Base-by-base conservation (phyloP, 495 filamentous ascomycete genomes). In the Penicillium canescens region DNA sequence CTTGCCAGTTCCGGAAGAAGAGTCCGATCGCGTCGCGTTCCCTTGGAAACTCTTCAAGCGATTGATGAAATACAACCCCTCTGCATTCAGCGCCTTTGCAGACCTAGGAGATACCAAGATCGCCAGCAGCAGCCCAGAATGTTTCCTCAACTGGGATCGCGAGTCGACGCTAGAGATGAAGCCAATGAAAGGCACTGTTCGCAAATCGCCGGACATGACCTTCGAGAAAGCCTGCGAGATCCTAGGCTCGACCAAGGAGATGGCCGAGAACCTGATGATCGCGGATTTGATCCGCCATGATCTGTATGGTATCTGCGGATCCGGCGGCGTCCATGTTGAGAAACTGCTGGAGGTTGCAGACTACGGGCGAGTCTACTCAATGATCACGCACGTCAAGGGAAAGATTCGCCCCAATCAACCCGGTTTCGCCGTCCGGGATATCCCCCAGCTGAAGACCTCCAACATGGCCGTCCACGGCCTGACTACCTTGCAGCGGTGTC, bases 251-350 rank as follows among this genome's bases (percentile, higher is more conserved):
- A 85, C 86, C 11, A 98, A 98, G 65, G 94, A 97, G 63, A 86
- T 86, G 61, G 92, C 94, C 11, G 94, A 98, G 72, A 97, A 97
- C 62, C 82, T 98, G 6, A 98, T 98, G 94, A 97, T 98, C 54
- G 91, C 96, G 1, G 94, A 97, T 72, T 77, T 98, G 6, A 91
- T 96, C 26, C 81, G 93, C 0, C 93, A 97, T 65, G 94, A 98
- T 68, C 76, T 98, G 18, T 89, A 93, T 67, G 82, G 85, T 34
- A 85, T 96, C 31, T 87, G 86, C 50, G 87, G 88, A 5, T 77
- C 86, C 4, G 87, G 86, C 0, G 79, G 83, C 46, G 81, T 86
- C 1, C 62, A 66, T 16, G 89, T 96, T 1, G 66, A 71, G 4
- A 82, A 91, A 45, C 77, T 97, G 9, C 86, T 96, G 63, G 76